phyloP scores from a whole-genome alignment of 2,329 filamentous ascomycete species.

The Capronia coronata region DNA sequence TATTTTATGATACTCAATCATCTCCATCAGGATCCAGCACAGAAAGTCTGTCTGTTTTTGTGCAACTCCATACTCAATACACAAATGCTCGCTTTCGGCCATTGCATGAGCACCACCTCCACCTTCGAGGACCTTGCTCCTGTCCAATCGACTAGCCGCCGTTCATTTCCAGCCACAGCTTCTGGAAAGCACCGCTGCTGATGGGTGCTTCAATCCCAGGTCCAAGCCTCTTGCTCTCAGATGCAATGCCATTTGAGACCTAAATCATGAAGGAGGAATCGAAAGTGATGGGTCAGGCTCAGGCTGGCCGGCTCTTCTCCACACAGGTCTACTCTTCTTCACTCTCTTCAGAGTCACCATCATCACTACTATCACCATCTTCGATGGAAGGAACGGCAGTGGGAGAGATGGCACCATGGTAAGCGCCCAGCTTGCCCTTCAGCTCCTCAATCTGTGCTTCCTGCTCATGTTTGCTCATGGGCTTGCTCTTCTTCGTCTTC shows the following conservation, averaged over 20 bases:
- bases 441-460: conserved; percentile 46
- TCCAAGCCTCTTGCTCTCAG: too few species aligned
- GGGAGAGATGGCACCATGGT: conserved; percentile 38
- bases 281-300: neutral
- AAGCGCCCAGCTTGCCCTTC: conserved; percentile 42
- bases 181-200: too few species aligned
- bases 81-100: neutral
- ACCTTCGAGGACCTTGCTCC: too few species aligned
- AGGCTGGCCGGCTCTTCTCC: neutral
- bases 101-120: neutral
- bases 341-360: conserved; percentile 45
- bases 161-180: too few species aligned
- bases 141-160: neutral
- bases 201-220: too few species aligned
- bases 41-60: neutral
- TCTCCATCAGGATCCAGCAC: neutral
- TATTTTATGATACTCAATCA: neutral
- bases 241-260: neutral
- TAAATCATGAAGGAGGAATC: neutral
- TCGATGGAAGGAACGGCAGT: conserved; percentile 41
- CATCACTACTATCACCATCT: conserved; percentile 42
- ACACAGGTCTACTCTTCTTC: conserved; percentile 39
- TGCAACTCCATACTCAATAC: neutral
- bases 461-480: conserved; percentile 48
- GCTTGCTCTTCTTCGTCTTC: conserved; percentile 48